Conservation (phyloP, 2,329 filamentous ascomycete genomes). For the Drechmeria coniospora region DNA sequence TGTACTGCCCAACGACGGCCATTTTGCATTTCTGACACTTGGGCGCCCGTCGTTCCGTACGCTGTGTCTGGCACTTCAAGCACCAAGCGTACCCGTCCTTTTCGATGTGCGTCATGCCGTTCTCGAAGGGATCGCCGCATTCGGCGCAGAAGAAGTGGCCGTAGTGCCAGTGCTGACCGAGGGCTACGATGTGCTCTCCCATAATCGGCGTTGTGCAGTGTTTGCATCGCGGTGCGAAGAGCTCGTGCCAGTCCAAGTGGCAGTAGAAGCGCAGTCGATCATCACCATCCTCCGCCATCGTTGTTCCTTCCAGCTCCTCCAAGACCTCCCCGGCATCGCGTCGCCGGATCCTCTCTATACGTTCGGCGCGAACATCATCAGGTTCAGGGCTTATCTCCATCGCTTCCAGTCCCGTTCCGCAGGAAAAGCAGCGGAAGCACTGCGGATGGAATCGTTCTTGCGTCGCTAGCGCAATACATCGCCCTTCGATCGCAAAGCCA, state of each 20-base stretch:
- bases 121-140: constrained; percentile 87
- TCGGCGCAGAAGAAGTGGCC: constrained; percentile 99
- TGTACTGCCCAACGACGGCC: constrained; percentile 78
- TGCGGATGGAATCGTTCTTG: constrained; percentile 73
- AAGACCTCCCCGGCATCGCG: constrained; percentile 43
- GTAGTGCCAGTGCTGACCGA: constrained; percentile 90
- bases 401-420: constrained; percentile 76
- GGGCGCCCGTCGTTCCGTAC: constrained; percentile 73
- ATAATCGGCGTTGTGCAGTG: constrained; percentile 94
- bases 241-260: constrained; percentile 96
- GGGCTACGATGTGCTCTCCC: constrained; percentile 83
- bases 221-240: constrained; percentile 84
- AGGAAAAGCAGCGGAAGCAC: constrained; percentile 83
- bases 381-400: constrained; percentile 95
- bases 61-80: constrained; percentile 77
- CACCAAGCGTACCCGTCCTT: constrained; percentile 98
- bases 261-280: constrained; percentile 76
- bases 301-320: constrained; percentile 46
- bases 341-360: constrained; percentile 56
- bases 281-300: constrained; percentile 57
- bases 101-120: constrained; percentile 60
- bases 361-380: constrained; percentile 49
- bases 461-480: constrained; percentile 70
- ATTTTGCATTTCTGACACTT: constrained; percentile 77
- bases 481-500: constrained; percentile 68